Evolutionary conservation across 2,329 filamentous ascomycete species (phyloP).

Genomic region (Berkeleyomyces basicola): DNA sequence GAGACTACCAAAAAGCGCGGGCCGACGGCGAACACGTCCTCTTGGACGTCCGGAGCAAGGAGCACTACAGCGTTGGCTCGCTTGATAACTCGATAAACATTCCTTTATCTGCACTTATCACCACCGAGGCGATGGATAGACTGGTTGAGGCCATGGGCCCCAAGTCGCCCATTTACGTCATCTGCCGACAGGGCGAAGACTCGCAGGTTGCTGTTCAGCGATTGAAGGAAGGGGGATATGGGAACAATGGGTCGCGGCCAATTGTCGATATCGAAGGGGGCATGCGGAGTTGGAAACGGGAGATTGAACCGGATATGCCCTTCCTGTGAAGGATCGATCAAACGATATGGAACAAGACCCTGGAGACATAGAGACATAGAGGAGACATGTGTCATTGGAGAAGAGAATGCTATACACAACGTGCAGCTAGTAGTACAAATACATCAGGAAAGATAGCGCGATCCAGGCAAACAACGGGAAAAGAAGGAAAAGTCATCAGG

Average conservation of each 20-base stretch:
- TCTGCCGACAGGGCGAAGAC: constrained; percentile 64
- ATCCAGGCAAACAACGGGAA: too few relatives aligned
- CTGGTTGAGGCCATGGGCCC: constrained; percentile 27
- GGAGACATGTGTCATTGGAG: too few relatives aligned
- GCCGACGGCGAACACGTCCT: constrained; percentile 34
- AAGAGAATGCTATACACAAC: constrained; percentile 6
- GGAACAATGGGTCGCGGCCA: constrained; percentile 33
- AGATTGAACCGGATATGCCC: constrained; percentile 43
- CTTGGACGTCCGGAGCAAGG: constrained; percentile 69
- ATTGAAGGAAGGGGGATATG: constrained; percentile 44
- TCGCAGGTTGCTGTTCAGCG: constrained; percentile 53
- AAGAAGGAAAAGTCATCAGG: too few relatives aligned
- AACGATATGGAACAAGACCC: background rate
- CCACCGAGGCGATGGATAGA: constrained; percentile 15
- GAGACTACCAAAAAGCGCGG: constrained; percentile 31
- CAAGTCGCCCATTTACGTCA: constrained; percentile 46
- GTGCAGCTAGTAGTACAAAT: background rate
- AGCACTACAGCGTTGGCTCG: constrained; percentile 67
- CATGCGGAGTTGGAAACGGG: constrained; percentile 52
- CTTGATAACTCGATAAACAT: constrained; percentile 63
- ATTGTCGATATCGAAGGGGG: constrained; percentile 59
- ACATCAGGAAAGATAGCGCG: too few relatives aligned
- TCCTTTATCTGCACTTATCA: constrained; percentile 40
- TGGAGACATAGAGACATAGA: too few relatives aligned
- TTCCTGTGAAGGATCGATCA: constrained; percentile 26